These are phyloP conservation scores for Dactylella cylindrospora DNA, from an alignment of 2,329 filamentous ascomycete species.

Conservation along the genomic window DNA sequence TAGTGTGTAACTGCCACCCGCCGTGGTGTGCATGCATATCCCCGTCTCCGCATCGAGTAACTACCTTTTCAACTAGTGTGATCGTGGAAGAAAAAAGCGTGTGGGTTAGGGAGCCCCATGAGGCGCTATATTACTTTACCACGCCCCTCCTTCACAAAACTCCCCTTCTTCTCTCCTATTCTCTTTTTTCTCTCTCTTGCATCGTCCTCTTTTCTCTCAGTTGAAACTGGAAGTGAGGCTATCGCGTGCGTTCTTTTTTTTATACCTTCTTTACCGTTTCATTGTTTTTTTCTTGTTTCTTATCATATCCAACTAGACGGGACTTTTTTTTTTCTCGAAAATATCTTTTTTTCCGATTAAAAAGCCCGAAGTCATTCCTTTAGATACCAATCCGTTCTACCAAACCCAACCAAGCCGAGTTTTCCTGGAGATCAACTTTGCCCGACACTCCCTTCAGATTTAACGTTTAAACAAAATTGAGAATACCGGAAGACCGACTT, in stretches of 20 bases:
- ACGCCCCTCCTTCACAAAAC: too few relatives aligned
- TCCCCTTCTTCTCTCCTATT: neutral
- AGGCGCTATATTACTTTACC: conserved; percentile 10
- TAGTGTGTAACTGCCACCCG: too few relatives aligned
- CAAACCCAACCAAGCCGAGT: neutral
- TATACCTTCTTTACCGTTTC: neutral
- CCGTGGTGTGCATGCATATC: too few relatives aligned
- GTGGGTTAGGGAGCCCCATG: too few relatives aligned
- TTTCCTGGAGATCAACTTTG: neutral
- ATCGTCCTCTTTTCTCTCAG: conserved; percentile 4
- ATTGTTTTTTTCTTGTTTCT: neutral
- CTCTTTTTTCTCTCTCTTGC: neutral
- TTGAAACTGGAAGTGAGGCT: conserved; percentile 1
- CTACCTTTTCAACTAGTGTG: too few relatives aligned
- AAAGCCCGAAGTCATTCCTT: neutral
- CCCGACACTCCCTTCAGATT: neutral
- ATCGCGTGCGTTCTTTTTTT: neutral
- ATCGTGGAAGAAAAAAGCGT: too few relatives aligned
- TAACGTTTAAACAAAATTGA: neutral
- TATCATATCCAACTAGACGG: too few relatives aligned
- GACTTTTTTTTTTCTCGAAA: too few relatives aligned
- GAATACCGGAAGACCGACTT: conserved; percentile 1
- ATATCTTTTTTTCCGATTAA: too few relatives aligned
- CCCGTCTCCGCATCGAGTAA: too few relatives aligned
- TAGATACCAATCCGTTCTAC: neutral